Conservation (phyloP, 1,284 basidiomycete genomes). For the Malassezia globosa region DNA sequence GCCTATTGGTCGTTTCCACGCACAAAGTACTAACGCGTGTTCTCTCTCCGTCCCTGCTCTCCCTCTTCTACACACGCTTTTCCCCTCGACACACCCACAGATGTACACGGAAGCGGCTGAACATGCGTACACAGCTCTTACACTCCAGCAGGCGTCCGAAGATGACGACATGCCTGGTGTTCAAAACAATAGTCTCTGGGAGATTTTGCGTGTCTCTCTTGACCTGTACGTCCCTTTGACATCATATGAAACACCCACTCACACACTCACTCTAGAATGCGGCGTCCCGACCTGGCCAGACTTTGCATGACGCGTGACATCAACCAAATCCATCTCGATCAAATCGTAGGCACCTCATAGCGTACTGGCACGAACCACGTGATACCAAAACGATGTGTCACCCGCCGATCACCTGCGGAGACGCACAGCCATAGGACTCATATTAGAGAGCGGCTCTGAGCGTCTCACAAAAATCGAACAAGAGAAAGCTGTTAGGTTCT, state of each 20-base stretch:
- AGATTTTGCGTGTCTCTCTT: conserved; percentile 39
- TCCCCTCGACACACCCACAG: conserved; percentile 13
- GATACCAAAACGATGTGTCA: background rate
- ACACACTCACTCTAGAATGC: conserved; percentile 20
- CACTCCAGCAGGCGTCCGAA: conserved; percentile 30
- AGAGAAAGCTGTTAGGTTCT: too few species aligned
- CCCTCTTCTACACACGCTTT: too few species aligned
- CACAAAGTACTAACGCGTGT: too few species aligned
- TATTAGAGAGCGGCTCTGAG: too few species aligned
- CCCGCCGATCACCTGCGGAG: too few species aligned
- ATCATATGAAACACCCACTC: too few species aligned
- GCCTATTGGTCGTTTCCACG: too few species aligned
- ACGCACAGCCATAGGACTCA: too few species aligned
- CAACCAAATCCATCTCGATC: conserved; percentile 26
- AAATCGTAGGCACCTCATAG: conserved; percentile 20
- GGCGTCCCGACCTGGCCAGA: conserved; percentile 33
- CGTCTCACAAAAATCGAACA: too few species aligned
- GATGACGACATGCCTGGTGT: conserved; percentile 22
- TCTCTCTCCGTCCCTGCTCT: too few species aligned
- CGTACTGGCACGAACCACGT: conserved; percentile 2
- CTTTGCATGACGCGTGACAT: conserved; percentile 25
- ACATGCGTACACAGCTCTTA: conserved; percentile 41
- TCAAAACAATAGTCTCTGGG: conserved; percentile 35
- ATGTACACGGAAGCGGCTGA: conserved; percentile 43
- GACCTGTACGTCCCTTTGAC: conserved; percentile 22